Percentiles rank a stretch among this genome's conserved stretches.
Conservation (phyloP, 345 rosid genomes). For the Moricandia arvensis region DNA sequence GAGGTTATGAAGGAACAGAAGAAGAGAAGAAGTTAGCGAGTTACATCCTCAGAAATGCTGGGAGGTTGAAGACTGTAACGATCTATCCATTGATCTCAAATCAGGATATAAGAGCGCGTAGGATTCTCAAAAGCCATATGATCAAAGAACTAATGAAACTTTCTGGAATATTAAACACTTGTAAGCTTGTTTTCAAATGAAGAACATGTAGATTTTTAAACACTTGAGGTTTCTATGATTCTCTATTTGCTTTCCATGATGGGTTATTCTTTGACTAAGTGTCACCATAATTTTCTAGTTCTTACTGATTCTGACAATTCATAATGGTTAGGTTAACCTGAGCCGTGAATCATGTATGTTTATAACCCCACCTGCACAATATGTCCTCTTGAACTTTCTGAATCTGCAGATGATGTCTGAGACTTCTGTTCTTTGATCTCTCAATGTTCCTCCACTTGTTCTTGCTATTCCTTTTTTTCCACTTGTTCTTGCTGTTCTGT, state of each 20-base stretch:
- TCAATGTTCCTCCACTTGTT: conserved; percentile 26
- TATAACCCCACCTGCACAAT: conserved; percentile 2
- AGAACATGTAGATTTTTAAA: background rate
- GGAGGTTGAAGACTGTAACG: conserved; percentile 1
- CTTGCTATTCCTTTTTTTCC: background rate
- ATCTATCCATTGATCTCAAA: background rate
- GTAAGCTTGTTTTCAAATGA: conserved; percentile 17
- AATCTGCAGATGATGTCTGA: conserved; percentile 16
- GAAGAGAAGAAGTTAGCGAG: background rate
- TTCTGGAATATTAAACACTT: background rate
- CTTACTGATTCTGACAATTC: too few species aligned
- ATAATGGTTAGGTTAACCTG: too few species aligned
- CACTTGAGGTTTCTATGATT: background rate
- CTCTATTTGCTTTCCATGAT: background rate
- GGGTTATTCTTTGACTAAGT: background rate
- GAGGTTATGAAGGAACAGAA: conserved; percentile 12
- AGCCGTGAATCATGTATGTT: background rate
- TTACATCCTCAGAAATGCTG: conserved; percentile 5
- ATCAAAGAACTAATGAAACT: background rate
- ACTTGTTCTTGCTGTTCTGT: too few species aligned
- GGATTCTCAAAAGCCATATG: background rate
- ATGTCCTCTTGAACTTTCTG: conserved; percentile 29
- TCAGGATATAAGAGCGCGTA: background rate
- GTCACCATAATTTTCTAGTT: too few species aligned
- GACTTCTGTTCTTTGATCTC: conserved; percentile 22